Percentiles rank a stretch among this genome's conserved stretches.
phyloP scores from a whole-genome alignment of 2,329 filamentous ascomycete genomes.

The Dactylellina cionopaga region DNA sequence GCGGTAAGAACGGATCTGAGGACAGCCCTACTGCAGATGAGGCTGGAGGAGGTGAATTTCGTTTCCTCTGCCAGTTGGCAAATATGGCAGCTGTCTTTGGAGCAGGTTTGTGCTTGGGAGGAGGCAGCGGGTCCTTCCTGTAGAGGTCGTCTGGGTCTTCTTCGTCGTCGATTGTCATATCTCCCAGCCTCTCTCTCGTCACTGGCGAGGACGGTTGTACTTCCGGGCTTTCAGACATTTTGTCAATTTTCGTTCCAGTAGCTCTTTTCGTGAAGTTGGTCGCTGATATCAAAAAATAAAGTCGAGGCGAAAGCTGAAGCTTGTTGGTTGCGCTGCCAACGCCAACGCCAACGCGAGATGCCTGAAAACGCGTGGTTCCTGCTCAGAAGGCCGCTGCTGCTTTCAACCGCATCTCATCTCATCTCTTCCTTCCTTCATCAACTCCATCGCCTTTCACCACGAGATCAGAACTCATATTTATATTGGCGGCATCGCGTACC shows the following conservation, averaged over 20 bases:
- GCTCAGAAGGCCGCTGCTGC: neutral
- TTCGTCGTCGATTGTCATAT: conserved; percentile 45
- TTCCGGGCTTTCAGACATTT: conserved; percentile 39
- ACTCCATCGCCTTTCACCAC: neutral
- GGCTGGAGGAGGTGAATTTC: conserved; percentile 59
- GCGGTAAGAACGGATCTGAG: conserved; percentile 40
- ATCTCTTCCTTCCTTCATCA: neutral
- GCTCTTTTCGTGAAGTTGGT: conserved; percentile 3
- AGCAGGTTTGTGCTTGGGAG: conserved; percentile 36
- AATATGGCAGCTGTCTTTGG: conserved; percentile 41
- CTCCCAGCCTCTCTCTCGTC: conserved; percentile 27
- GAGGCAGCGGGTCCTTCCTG: conserved; percentile 31
- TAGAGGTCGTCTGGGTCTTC: conserved; percentile 33
- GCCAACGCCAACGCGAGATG: conserved; percentile 8
- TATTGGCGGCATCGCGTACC: neutral
- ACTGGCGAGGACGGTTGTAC: conserved; percentile 35
- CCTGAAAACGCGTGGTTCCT: neutral
- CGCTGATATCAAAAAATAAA: conserved; percentile 1
- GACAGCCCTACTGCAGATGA: conserved; percentile 60
- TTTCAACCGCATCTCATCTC: conserved; percentile 26
- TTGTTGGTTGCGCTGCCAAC: conserved; percentile 2
- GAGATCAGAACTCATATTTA: neutral
- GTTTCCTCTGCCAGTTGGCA: conserved; percentile 43
- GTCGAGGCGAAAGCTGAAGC: neutral
- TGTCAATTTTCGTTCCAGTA: neutral